These are phyloP conservation scores for Westerdykella sp. DNA, from an alignment of 2,329 filamentous ascomycete genomes.

Conservation along the genomic window DNA sequence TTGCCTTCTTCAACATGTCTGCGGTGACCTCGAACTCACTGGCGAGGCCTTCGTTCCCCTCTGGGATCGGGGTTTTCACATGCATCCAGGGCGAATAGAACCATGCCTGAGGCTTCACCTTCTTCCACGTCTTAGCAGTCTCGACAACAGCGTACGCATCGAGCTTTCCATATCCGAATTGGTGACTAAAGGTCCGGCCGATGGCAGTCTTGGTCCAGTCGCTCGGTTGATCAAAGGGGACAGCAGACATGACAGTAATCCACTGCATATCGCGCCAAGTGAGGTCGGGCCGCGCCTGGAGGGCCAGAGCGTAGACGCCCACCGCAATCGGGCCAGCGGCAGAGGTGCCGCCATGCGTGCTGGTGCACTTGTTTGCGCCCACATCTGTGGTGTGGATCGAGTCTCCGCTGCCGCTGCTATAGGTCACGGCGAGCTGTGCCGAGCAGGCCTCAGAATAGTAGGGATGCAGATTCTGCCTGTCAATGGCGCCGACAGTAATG, in stretches of 20 bases:
- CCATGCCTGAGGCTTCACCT: conserved; percentile 95
- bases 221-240: conserved; percentile 68
- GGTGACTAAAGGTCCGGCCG: conserved; percentile 86
- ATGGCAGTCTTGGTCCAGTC: conserved; percentile 78
- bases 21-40: conserved; percentile 76
- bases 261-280: conserved; percentile 95
- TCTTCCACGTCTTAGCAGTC: conserved; percentile 74
- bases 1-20: conserved; percentile 73
- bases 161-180: conserved; percentile 92
- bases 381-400: conserved; percentile 97
- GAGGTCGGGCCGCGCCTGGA: conserved; percentile 78
- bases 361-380: conserved; percentile 71
- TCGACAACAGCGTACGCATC: conserved; percentile 83
- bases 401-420: conserved; percentile 84
- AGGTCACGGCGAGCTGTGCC: conserved; percentile 90
- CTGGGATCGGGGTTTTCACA: conserved; percentile 76
- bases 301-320: conserved; percentile 81
- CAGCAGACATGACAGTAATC: conserved; percentile 75
- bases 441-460: conserved; percentile 97
- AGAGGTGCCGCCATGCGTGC: conserved; percentile 86
- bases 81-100: conserved; percentile 90
- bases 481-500: conserved; percentile 90
- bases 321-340: conserved; percentile 89
- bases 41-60: conserved; percentile 72
- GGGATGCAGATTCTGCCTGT: conserved; percentile 78